Conservation (phyloP, 169 alveolate species). For the Perkinsus chesapeaki region DNA sequence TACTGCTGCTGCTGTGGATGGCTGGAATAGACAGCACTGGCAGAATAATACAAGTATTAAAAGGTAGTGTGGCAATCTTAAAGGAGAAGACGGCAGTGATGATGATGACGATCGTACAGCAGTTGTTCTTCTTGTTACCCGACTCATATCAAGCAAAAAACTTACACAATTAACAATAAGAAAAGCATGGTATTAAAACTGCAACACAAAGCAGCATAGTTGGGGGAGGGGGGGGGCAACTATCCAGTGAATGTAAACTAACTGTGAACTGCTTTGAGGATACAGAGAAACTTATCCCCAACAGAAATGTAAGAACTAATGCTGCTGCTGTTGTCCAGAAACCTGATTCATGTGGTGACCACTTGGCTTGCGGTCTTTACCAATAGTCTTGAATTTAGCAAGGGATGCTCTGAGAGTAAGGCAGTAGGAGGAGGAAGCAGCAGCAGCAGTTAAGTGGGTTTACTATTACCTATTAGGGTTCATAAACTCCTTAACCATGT, state of each 20-base stretch:
- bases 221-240: too few relatives aligned
- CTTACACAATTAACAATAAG: neutral
- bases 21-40: too few relatives aligned
- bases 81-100: neutral
- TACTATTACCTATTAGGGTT: conserved; percentile 7
- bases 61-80: neutral
- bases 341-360: neutral
- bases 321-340: neutral
- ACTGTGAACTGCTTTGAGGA: too few relatives aligned
- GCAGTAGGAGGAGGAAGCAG: neutral
- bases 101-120: neutral
- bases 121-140: neutral
- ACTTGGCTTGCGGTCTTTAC: neutral
- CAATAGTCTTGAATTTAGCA: neutral
- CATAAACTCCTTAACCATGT: conserved; percentile 25
- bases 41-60: neutral
- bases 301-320: too few relatives aligned
- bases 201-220: too few relatives aligned
- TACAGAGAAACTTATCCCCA: too few relatives aligned
- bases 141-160: neutral
- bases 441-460: neutral
- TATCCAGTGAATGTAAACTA: neutral
- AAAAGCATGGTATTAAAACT: too few relatives aligned
- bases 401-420: neutral
- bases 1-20: too few relatives aligned